Evolutionary conservation across 2,329 filamentous ascomycete species (phyloP).

Genomic region (Drechslerella coelobrocha): DNA sequence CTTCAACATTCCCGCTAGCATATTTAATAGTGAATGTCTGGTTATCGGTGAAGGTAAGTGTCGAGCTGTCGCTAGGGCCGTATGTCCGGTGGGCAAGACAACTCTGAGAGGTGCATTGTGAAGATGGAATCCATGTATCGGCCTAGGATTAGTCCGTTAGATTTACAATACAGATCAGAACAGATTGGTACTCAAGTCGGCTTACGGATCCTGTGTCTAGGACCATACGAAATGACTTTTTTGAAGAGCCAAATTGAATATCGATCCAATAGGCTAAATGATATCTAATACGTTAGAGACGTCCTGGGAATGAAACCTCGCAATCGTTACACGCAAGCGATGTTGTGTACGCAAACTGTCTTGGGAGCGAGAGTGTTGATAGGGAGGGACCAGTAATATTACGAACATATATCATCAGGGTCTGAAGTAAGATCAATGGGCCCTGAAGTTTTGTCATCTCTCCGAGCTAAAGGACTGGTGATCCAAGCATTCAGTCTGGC

Average conservation of each 20-base stretch:
- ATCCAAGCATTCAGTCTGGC: neutral
- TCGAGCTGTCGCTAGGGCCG: constrained; percentile 70
- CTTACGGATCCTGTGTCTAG: constrained; percentile 69
- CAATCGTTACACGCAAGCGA: too few species aligned
- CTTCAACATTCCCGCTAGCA: constrained; percentile 76
- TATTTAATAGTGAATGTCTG: constrained; percentile 73
- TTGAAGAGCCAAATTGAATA: constrained; percentile 65
- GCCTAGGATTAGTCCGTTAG: constrained; percentile 54
- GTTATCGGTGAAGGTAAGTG: constrained; percentile 63
- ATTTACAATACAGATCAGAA: neutral
- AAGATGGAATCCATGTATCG: constrained; percentile 84
- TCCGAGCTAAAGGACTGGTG: neutral
- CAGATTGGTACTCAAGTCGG: neutral
- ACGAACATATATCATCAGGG: constrained; percentile 36
- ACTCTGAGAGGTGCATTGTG: constrained; percentile 69
- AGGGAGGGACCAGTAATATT: neutral
- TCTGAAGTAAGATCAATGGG: constrained; percentile 24
- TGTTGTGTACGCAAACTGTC: too few species aligned
- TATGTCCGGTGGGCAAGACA: constrained; percentile 76
- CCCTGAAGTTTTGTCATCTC: constrained; percentile 23
- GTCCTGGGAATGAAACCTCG: neutral
- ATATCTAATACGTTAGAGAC: constrained; percentile 7
- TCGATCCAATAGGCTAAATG: constrained; percentile 55
- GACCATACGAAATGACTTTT: constrained; percentile 67
- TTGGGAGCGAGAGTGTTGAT: neutral